phyloP scores from a whole-genome alignment of 169 alveolate genomes.

The Plasmodium gallinaceum region DNA sequence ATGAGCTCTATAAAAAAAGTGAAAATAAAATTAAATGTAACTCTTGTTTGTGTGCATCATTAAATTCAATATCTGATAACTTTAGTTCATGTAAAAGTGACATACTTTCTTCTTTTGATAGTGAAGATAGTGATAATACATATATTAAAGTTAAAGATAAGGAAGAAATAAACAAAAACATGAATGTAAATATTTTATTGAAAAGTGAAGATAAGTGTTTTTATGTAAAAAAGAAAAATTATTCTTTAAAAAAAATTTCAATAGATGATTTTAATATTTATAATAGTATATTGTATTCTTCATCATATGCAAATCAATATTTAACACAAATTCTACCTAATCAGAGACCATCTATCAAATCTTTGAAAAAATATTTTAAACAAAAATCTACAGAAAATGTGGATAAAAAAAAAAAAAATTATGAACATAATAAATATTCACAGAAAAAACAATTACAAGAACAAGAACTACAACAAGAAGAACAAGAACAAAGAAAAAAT shows the following conservation, averaged over 20 bases:
- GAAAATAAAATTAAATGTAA: conserved; percentile 7
- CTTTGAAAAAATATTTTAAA: conserved; percentile 44
- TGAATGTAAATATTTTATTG: conserved; percentile 44
- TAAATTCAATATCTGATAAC: conserved; percentile 21
- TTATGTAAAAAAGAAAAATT: conserved; percentile 51
- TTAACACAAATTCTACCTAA: conserved; percentile 60
- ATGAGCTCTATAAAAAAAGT: conserved; percentile 13
- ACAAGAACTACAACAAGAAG: conserved; percentile 4
- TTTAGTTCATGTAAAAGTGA: conserved; percentile 74
- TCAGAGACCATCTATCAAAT: conserved; percentile 35
- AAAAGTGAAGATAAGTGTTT: conserved; percentile 53
- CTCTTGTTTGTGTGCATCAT: conserved; percentile 12
- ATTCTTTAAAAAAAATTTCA: conserved; percentile 60
- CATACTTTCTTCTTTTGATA: conserved; percentile 46
- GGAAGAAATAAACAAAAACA: conserved; percentile 66
- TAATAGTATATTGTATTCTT: conserved; percentile 61
- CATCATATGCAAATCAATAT: conserved; percentile 72
- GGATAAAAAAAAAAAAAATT: conserved; percentile 14
- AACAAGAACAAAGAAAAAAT: conserved; percentile 2
- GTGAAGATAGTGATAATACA: conserved; percentile 63
- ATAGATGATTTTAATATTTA: conserved; percentile 70
- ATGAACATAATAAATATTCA: conserved; percentile 46
- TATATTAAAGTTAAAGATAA: conserved; percentile 46
- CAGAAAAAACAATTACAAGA: conserved; percentile 15
- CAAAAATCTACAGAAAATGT: conserved; percentile 24